Evolutionary conservation across 306 rosid genomes (phyloP), one percentile per base, ranked within the genome.

Genomic region (Dryas alaskensis): DNA sequence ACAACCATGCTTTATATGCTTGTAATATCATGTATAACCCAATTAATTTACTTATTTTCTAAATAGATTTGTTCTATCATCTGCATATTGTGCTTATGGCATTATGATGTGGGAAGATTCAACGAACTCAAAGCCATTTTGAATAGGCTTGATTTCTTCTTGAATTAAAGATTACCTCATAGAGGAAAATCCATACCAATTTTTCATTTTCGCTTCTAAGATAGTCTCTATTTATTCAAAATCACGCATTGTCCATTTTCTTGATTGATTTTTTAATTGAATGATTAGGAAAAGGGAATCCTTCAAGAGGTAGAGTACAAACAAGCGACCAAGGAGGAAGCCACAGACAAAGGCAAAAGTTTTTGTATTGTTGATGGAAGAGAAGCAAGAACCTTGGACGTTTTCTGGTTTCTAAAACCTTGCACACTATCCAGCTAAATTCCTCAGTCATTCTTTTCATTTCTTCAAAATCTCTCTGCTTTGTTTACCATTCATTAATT

Each of bases 371-470:
- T 80, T 59, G 95, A 84, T 74, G 89, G 80, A 69, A 89, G 82
- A 84, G 95, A 91, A 83, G 81, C 89, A 65, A 88, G 79, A 82
- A 77, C 90, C 67, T 67, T 92, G 89, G 94, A 91, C 65, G 84
- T 94, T 75, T 85, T 94, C 75, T 94, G 98, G 98, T 93, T 93
- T 85, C 85, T 93, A 43, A 93, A 89, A 87, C 97, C 98, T 79
- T 93, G 98, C 93, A 90, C 97, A 55, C 73, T 82, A 6, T 85
- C 92, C 51, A 59, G 81, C 81, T 84, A 72, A 81, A 71, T 31
- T 31, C 2, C 37, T 31, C 46, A 60, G 70, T 65, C 79, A 70
- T 81, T 91, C 78, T 70, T 90, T 62, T 22, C 3, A 19, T 59
- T 78, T 51, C 50, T 55, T 76, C 37, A 25, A 12, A 22, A 67